Conservation (phyloP, 192 early-diverging fungal genomes). For the Coemansia sp. region DNA sequence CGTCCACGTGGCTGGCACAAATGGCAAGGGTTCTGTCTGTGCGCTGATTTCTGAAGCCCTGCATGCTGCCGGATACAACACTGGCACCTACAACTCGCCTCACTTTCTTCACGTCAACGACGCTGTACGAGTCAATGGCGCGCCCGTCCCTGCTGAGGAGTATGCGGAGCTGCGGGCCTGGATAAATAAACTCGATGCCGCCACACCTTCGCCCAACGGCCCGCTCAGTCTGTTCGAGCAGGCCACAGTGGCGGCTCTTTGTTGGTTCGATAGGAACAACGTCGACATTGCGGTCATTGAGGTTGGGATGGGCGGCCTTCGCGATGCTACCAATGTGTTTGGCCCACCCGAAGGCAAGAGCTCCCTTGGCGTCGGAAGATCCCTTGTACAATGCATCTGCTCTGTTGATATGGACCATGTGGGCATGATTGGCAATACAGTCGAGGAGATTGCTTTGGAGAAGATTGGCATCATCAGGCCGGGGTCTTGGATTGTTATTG, state of each 20-base stretch:
- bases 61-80: slow-evolving; percentile 38
- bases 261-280: slow-evolving; percentile 57
- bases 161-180: slow-evolving; percentile 48
- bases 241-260: slow-evolving; percentile 61
- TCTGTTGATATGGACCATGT: slow-evolving; percentile 76
- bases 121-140: slow-evolving; percentile 61
- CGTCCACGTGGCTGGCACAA: slow-evolving; percentile 88
- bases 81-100: slow-evolving; percentile 77
- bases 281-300: slow-evolving; percentile 80
- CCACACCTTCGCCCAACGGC: slow-evolving; percentile 20
- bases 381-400: slow-evolving; percentile 61
- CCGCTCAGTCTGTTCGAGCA: slow-evolving; percentile 73
- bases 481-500: slow-evolving; percentile 48
- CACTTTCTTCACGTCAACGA: slow-evolving; percentile 72
- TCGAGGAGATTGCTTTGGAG: slow-evolving; percentile 69
- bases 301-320: slow-evolving; percentile 76
- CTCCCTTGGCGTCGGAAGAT: slow-evolving; percentile 50
- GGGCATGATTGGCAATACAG: slow-evolving; percentile 66
- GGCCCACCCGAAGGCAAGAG: slow-evolving; percentile 38
- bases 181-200: slow-evolving; percentile 48
- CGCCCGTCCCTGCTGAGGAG: slow-evolving; percentile 38
- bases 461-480: slow-evolving; percentile 79
- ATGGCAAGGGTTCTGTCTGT: slow-evolving; percentile 85
- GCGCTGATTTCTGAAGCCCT: slow-evolving; percentile 55
- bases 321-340: slow-evolving; percentile 86